Conservation (phyloP, 345 rosid genomes). For the Nasturtium officinale region DNA sequence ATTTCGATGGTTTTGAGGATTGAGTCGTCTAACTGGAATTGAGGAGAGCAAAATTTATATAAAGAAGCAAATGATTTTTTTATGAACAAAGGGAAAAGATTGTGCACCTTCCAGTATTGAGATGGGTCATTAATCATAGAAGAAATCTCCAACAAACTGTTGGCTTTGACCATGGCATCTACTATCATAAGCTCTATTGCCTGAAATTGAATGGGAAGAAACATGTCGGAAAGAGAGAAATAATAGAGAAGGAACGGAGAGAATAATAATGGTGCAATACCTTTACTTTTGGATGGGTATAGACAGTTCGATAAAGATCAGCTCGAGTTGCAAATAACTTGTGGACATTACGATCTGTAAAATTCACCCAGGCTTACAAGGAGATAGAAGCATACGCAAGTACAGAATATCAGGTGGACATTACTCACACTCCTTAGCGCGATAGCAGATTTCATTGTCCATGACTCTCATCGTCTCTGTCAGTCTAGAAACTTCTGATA, state of each 20-base stretch:
- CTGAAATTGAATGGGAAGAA: conserved; percentile 46
- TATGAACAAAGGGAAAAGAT: neutral
- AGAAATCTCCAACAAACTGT: conserved; percentile 63
- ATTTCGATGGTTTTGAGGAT: conserved; percentile 82
- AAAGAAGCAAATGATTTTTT: neutral
- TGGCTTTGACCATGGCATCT: conserved; percentile 85
- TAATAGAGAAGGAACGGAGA: neutral
- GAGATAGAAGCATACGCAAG: conserved; percentile 7
- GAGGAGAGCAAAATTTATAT: neutral
- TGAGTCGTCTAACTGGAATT: conserved; percentile 82
- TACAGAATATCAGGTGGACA: conserved; percentile 22
- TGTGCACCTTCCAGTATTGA: conserved; percentile 86
- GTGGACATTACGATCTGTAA: conserved; percentile 75
- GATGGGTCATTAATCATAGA: conserved; percentile 68
- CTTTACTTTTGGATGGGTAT: conserved; percentile 95
- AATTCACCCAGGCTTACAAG: conserved; percentile 29
- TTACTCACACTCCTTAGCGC: conserved; percentile 90
- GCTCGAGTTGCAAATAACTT: conserved; percentile 90
- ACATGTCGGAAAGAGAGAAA: conserved; percentile 3
- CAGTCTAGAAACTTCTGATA: conserved; percentile 56
- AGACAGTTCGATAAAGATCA: conserved; percentile 91
- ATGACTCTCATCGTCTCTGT: conserved; percentile 89
- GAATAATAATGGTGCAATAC: conserved; percentile 42
- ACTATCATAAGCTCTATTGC: conserved; percentile 90
- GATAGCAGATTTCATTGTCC: conserved; percentile 91